Base-by-base conservation (phyloP, 2,329 filamentous ascomycete species). In the Penicillium sp. region DNA sequence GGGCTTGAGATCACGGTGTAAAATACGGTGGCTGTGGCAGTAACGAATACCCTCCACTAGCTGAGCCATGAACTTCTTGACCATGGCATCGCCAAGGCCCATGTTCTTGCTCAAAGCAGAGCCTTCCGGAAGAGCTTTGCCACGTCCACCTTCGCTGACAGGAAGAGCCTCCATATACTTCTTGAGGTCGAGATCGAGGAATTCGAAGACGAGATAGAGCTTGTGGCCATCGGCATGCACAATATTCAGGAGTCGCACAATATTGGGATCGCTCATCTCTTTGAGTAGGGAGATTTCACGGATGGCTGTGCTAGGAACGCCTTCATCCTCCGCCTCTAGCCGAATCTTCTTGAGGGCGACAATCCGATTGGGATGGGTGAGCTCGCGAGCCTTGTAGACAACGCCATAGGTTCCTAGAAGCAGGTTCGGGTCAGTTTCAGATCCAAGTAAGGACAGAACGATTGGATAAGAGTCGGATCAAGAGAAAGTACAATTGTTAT, bases 261-360 rank as follows among this genome's bases (percentile, higher is more conserved):
- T 93, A 71, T 91, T 94, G 54, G 86, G 84, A 69, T 95, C 86
- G 66, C 85, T 84, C 87, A 95, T 90, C 72, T 95, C 89, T 72
- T 95, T 95, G 63, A 95, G 82, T 38, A 95, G 80, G 24, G 88
- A 94, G 64, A 95, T 95, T 70, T 95, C 89, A 62, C 89, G 88
- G 64, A 95, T 95, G 58, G 89, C 90, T 3, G 89, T 95, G 64
- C 85, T 90, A 2, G 89, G 90, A n/a, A 95, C 88, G 59, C 89
- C 89, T 69, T 95, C 90, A 74, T 95, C 89, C 75, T 95, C 90
- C 55, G 89, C 88, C 67, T 95, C 90, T 62, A 95, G 85, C 56
- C 89, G 86, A 64, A 95, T 95, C 77, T 95, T 95, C 78, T 95
- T 95, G 60, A 95, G 76, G 21, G 89, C 89, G 56, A 95, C 89